Percentiles rank a stretch among this genome's conserved stretches.
Evolutionary conservation across 73 alveolate species (phyloP).

Genomic region (Breviolum minutum): DNA sequence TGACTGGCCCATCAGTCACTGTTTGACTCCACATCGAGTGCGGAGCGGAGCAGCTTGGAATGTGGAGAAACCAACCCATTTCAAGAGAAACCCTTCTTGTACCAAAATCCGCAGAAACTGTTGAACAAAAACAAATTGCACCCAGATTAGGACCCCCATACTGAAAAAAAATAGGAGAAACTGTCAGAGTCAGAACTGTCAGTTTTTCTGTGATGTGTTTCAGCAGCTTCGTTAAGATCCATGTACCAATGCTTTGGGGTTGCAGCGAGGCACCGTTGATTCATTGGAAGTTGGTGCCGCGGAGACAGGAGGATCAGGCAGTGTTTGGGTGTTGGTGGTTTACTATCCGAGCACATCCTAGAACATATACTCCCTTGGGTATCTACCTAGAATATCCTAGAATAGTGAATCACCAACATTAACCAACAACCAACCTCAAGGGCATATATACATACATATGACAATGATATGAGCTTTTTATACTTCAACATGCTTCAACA

Average conservation of each 20-base stretch:
- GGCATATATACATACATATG: no score
- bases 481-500: no score
- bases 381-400: no score
- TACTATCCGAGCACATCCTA: no score
- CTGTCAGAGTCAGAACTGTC: neutral
- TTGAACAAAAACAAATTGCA: neutral
- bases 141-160: no score
- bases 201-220: no score
- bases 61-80: neutral
- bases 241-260: neutral
- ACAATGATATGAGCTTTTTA: no score
- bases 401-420: no score
- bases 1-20: slow-evolving; percentile 91
- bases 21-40: slow-evolving; percentile 90
- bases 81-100: neutral
- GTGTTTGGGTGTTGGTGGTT: no score
- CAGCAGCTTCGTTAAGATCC: no score
- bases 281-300: slow-evolving; percentile 68
- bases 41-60: slow-evolving; percentile 72
- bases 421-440: no score
- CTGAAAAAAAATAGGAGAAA: neutral
- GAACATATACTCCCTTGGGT: no score
- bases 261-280: slow-evolving; percentile 44
- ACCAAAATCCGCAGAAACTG: neutral
- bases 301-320: neutral